Percentiles rank a stretch among this genome's conserved stretches.
Conservation (phyloP, 2,329 filamentous ascomycete genomes). For the Xylariaceae sp. region DNA sequence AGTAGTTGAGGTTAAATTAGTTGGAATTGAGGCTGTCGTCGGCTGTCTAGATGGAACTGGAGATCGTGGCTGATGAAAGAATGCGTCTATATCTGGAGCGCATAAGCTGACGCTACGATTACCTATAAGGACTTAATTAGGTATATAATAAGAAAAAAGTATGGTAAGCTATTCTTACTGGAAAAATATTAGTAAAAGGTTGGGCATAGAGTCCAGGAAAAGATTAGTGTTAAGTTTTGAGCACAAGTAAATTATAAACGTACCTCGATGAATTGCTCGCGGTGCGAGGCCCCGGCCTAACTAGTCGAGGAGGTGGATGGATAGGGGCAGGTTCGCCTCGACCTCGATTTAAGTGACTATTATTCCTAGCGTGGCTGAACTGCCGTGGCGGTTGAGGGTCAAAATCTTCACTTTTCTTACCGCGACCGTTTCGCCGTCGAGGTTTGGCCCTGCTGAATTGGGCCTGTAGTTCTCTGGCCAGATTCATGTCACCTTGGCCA, state of each 20-base stretch:
- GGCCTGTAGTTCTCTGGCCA: constrained; percentile 20
- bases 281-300: too few species aligned
- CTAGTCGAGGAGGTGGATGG: too few species aligned
- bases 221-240: not conserved
- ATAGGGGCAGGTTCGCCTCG: too few species aligned
- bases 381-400: too few species aligned
- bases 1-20: not conserved
- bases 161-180: constrained; percentile 3
- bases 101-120: not conserved
- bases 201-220: too few species aligned
- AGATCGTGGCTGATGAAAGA: not conserved
- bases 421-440: not conserved
- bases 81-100: not conserved
- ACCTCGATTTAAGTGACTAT: too few species aligned
- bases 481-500: constrained; percentile 12
- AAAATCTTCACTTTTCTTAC: not conserved
- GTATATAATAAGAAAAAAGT: not conserved
- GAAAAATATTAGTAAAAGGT: not conserved
- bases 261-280: constrained; percentile 16
- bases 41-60: not conserved
- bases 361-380: too few species aligned
- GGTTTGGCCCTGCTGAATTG: constrained; percentile 9
- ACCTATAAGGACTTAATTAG: not conserved
- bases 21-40: not conserved
- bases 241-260: not conserved